Base-by-base conservation (phyloP, 2,329 filamentous ascomycete genomes). In the Trichothecium sympodiale region DNA sequence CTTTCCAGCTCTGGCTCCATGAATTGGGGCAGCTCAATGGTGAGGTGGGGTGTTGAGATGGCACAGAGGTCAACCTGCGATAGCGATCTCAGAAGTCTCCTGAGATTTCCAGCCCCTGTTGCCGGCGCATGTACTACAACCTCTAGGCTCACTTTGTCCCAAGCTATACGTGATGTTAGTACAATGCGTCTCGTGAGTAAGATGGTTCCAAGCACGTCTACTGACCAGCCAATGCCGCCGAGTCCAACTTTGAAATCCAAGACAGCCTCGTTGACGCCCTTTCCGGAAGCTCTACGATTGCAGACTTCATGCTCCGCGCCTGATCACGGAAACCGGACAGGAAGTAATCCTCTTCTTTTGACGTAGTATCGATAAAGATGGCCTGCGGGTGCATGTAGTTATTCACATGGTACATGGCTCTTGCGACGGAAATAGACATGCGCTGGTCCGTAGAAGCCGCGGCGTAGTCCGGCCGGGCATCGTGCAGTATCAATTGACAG, bases 241-340 rank as follows among this genome's bases (percentile, higher is more conserved):
- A 74, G 50, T 94, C 85, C 10, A 96, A 66, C 42, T 78, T 76
- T 1, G 83, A 75, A 29, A 94, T 65, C 86, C 88, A 96, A 43
- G 73, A 62, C 26, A 88, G 69, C 27, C 74, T 69, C 36, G 80
- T 73, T 17, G 68, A 67, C 2, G 71, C 66, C 36, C 72, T 65
- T 27, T 65, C 61, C 1, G 88, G 84, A 16, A 96, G 64, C 51
- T 85, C 78, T 36, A 96, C 82, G 13, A 93, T 56, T 2, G 85
- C 63, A n/a, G 71, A 65, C 2, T 60, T 59, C 8, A 74, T 59
- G 6, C 58, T 57, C 3, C 59, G 57, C 1, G 74, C 61, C 46
- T 77, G 74, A 12, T 64, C 58, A 29, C 70, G 67, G 23, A 85
- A 59, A 0, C 70, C 78, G 10, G 64, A 63, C 17, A 72, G 59